Evolutionary conservation across 2,329 filamentous ascomycete species (phyloP).

Genomic region (Chrysoporthe cubensis): DNA sequence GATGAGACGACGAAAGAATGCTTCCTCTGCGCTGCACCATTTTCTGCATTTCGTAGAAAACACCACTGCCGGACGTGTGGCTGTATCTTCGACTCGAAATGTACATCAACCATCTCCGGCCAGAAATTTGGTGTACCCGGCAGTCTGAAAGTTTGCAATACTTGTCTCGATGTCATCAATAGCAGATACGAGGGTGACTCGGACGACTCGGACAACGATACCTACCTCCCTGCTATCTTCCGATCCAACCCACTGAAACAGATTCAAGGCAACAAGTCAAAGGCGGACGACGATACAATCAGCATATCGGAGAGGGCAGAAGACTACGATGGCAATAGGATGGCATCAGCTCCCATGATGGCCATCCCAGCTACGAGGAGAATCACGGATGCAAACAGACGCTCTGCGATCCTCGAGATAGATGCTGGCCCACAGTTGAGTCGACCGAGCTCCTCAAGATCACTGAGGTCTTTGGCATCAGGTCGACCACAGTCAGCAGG

Average conservation of each 20-base stretch:
- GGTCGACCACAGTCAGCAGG: conserved; percentile 76
- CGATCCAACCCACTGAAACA: conserved; percentile 55
- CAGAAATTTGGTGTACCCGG: conserved; percentile 85
- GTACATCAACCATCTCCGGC: conserved; percentile 88
- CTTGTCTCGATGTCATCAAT: conserved; percentile 88
- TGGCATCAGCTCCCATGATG: conserved; percentile 72
- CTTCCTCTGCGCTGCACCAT: conserved; percentile 87
- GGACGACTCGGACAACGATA: conserved; percentile 82
- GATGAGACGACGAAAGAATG: conserved; percentile 98
- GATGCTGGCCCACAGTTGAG: conserved; percentile 71
- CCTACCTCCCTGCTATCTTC: conserved; percentile 68
- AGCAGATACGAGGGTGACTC: conserved; percentile 86
- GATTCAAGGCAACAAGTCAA: conserved; percentile 41
- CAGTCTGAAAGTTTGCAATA: conserved; percentile 86
- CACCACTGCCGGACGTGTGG: conserved; percentile 96
- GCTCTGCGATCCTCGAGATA: conserved; percentile 88
- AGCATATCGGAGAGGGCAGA: conserved; percentile 48
- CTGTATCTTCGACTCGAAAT: conserved; percentile 98
- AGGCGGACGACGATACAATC: conserved; percentile 42
- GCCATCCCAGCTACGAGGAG: conserved; percentile 68
- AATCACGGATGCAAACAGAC: conserved; percentile 68
- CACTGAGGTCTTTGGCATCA: conserved; percentile 73
- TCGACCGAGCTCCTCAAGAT: conserved; percentile 92
- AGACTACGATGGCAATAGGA: conserved; percentile 53
- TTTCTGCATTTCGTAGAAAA: conserved; percentile 92